Percentiles rank a stretch among this genome's conserved stretches.
Evolutionary conservation across 441 rosid species (phyloP).

Genomic region (Croton laevigatus): DNA sequence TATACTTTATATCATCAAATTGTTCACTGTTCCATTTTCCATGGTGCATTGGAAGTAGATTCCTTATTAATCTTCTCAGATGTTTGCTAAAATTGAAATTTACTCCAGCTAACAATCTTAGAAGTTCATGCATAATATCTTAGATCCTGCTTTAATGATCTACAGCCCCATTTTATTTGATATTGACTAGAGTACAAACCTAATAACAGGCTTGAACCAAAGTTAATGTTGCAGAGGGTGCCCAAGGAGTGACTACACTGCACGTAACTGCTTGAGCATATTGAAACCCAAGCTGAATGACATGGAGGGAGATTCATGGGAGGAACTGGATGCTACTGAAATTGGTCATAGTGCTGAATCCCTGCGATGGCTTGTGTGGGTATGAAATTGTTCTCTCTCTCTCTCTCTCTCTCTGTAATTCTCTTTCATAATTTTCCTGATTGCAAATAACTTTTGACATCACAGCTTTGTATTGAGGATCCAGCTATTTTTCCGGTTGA

Average conservation of each 20-base stretch:
- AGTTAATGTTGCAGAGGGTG: slow-evolving; percentile 90
- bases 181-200: slow-evolving; percentile 46
- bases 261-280: slow-evolving; percentile 58
- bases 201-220: slow-evolving; percentile 57
- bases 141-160: neutral
- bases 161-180: slow-evolving; percentile 29
- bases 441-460: neutral
- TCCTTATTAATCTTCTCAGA: neutral
- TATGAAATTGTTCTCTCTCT: slow-evolving; percentile 28
- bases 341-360: slow-evolving; percentile 74
- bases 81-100: neutral
- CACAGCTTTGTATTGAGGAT: neutral
- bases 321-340: slow-evolving; percentile 69
- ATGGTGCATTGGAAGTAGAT: neutral
- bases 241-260: slow-evolving; percentile 64
- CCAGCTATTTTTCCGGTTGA: neutral
- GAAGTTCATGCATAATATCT: neutral
- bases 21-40: neutral
- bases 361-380: slow-evolving; percentile 90
- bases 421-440: neutral
- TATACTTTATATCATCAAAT: neutral
- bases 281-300: slow-evolving; percentile 68
- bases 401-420: neutral
- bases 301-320: slow-evolving; percentile 84
- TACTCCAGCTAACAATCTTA: neutral